Conservation (phyloP, 768 basidiomycete species). For the Auriscalpium vulgare region DNA sequence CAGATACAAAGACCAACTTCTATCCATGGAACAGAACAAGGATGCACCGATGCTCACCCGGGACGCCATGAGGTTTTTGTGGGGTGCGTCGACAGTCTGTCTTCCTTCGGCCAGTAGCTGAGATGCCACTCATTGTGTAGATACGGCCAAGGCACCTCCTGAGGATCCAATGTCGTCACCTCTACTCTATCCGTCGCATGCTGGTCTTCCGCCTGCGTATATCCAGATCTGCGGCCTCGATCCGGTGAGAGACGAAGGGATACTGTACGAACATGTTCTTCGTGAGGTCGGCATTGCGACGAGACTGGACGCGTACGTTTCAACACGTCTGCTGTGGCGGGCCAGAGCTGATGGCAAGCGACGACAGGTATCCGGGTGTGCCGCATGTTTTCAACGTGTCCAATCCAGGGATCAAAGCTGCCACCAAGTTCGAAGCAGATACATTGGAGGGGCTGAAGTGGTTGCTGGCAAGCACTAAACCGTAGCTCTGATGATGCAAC, state of each 20-base stretch:
- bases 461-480: not conserved
- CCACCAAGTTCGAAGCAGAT: not conserved
- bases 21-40: not conserved
- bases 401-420: not conserved
- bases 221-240: conserved; percentile 15
- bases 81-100: not conserved
- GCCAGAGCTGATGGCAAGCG: not conserved
- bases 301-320: conserved; percentile 6
- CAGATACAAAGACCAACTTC: not conserved
- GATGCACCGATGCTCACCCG: not conserved
- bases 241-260: conserved; percentile 14
- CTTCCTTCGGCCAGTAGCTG: too few species aligned
- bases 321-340: not conserved
- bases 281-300: conserved; percentile 10
- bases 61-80: not conserved
- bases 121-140: too few species aligned
- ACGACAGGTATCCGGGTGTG: conserved; percentile 4
- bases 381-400: conserved; percentile 1
- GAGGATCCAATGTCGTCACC: conserved; percentile 4
- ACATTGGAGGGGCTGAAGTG: not conserved
- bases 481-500: too few species aligned
- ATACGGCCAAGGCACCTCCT: not conserved
- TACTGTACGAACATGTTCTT: conserved; percentile 11
- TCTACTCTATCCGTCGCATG: conserved; percentile 3
- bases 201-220: conserved; percentile 9